Conservation (phyloP, 2,329 filamentous ascomycete genomes). For the Drechslera avenae region DNA sequence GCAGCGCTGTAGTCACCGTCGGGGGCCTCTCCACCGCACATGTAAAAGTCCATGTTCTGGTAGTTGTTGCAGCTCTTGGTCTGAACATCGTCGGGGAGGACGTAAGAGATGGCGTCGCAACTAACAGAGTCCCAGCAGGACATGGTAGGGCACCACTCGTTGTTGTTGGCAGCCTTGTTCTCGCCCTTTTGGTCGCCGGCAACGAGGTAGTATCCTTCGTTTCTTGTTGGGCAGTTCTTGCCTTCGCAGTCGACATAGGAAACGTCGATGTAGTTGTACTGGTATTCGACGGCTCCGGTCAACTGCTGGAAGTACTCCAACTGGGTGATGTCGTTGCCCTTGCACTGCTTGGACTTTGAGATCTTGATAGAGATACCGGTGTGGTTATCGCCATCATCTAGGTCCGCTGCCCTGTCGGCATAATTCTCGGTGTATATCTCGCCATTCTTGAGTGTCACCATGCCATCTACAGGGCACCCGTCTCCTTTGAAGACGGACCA, state of each 20-base stretch:
- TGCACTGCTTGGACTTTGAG: conserved; percentile 41
- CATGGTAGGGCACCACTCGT: conserved; percentile 42
- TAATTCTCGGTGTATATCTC: conserved; percentile 43
- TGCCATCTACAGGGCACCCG: conserved; percentile 30
- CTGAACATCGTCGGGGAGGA: conserved; percentile 38
- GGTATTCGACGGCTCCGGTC: conserved; percentile 11
- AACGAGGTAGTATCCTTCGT: conserved; percentile 43
- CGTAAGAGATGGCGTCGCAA: conserved; percentile 41
- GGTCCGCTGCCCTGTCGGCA: conserved; percentile 10
- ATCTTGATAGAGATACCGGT: conserved; percentile 49
- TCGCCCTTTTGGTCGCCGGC: conserved; percentile 27
- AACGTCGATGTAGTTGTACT: conserved; percentile 45
- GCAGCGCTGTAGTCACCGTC: conserved; percentile 19
- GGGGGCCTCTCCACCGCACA: conserved; percentile 41
- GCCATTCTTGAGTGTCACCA: conserved; percentile 36
- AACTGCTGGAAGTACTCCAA: conserved; percentile 46
- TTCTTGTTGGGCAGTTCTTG: conserved; percentile 39
- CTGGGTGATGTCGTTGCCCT: conserved; percentile 40
- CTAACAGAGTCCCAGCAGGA: conserved; percentile 26
- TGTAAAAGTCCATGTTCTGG: conserved; percentile 41
- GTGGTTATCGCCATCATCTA: conserved; percentile 6
- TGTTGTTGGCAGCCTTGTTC: conserved; percentile 23
- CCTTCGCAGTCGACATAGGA: conserved; percentile 45
- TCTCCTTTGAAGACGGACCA: conserved; percentile 46
- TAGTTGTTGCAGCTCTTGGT: conserved; percentile 40